phyloP scores from a whole-genome alignment of 305 asterid species.

The Salvia sclarea region DNA sequence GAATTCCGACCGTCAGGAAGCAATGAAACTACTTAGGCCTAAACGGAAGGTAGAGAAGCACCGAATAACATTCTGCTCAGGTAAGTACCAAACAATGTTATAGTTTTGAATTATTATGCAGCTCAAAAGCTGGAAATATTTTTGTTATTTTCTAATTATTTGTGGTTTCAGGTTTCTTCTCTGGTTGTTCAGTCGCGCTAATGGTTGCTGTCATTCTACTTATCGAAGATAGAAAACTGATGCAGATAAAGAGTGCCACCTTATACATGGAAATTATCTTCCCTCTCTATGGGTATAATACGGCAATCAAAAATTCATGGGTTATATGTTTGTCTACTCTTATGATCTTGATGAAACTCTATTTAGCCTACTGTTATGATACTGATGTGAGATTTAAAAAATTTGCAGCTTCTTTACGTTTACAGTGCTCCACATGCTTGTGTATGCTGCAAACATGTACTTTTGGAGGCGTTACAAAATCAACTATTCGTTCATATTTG shows the following conservation, averaged over 20 bases:
- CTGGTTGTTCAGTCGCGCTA: conserved; percentile 75
- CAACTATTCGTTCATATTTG: conserved; percentile 81
- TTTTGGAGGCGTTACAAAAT: conserved; percentile 80
- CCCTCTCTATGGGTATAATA: conserved; percentile 80
- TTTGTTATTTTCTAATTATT: conserved; percentile 24
- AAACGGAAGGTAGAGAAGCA: conserved; percentile 60
- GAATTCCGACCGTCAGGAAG: conserved; percentile 59
- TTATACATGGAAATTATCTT: conserved; percentile 57
- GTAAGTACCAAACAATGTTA: conserved; percentile 34
- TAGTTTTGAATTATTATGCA: background rate
- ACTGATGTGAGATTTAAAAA: conserved; percentile 29
- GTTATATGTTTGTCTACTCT: background rate
- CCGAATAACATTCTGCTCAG: conserved; percentile 63
- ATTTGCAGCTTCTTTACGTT: conserved; percentile 69
- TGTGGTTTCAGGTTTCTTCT: conserved; percentile 60
- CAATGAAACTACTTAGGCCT: conserved; percentile 81
- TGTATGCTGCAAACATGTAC: conserved; percentile 72
- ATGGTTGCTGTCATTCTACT: conserved; percentile 59
- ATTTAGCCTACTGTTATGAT: background rate
- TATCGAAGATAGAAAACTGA: conserved; percentile 47
- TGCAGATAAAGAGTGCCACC: conserved; percentile 43
- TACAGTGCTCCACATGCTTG: conserved; percentile 68
- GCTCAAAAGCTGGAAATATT: background rate
- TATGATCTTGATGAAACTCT: conserved; percentile 18
- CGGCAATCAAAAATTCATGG: background rate